Conservation (phyloP, 208 protist genomes). For the Vickermania ingenoplastis region DNA sequence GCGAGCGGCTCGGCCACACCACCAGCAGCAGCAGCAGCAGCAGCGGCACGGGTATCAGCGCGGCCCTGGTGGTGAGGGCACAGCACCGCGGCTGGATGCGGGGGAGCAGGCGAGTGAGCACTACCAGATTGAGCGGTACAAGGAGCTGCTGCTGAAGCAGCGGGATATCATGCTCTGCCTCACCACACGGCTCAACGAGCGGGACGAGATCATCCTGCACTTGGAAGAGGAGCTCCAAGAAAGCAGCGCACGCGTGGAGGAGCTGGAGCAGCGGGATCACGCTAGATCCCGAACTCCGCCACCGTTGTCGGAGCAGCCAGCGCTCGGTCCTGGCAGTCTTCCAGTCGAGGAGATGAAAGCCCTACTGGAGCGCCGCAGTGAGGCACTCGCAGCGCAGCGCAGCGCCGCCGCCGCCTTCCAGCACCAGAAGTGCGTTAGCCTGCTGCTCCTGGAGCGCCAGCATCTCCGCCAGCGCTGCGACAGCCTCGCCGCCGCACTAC, state of each 20-base stretch:
- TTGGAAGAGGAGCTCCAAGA: conserved; percentile 85
- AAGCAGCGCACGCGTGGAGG: conserved; percentile 70
- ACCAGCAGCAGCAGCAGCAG: background rate
- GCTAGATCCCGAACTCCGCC: background rate
- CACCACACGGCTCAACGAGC: conserved; percentile 87
- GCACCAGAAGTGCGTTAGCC: background rate
- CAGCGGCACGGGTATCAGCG: background rate
- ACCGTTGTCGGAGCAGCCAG: background rate
- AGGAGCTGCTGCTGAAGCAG: conserved; percentile 94
- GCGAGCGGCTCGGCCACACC: background rate
- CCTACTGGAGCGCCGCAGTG: background rate
- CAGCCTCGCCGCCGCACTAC: background rate
- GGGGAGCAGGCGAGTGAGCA: conserved; percentile 34
- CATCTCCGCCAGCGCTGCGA: background rate
- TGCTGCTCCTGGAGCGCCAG: background rate
- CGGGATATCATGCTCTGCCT: conserved; percentile 94
- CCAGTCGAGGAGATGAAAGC: background rate
- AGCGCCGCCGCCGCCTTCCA: background rate
- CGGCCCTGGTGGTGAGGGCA: background rate
- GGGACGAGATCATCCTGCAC: conserved; percentile 85
- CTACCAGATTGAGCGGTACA: conserved; percentile 91
- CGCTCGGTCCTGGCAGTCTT: background rate
- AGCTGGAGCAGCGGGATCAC: conserved; percentile 29
- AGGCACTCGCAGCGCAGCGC: background rate
- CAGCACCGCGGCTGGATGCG: background rate